A percentile compares a stretch with the other conserved stretches of the same genome.
Conservation (phyloP, 257 asterid genomes). For the Buddleja alternifolia region DNA sequence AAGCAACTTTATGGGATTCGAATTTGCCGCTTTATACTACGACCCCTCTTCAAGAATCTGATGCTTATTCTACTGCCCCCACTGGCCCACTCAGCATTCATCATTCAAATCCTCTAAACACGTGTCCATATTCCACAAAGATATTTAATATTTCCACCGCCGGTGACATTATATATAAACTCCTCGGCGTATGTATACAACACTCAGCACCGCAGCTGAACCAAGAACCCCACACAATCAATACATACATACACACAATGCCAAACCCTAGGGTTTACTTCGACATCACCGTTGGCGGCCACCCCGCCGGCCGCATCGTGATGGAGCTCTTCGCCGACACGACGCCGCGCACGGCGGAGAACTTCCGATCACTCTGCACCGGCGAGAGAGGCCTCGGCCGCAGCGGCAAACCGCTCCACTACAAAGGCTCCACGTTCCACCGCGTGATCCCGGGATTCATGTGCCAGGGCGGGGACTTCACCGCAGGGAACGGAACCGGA, state of each 20-base stretch:
- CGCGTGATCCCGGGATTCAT: conserved; percentile 37
- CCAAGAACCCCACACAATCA: neutral
- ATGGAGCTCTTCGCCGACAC: conserved; percentile 36
- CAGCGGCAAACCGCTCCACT: conserved; percentile 32
- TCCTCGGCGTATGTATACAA: neutral
- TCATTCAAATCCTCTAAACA: too few relatives aligned
- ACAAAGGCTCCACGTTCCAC: conserved; percentile 32
- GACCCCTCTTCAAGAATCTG: conserved; percentile 1
- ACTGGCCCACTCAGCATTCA: too few relatives aligned
- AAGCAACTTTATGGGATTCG: neutral
- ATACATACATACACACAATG: conserved; percentile 1
- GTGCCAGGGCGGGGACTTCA: conserved; percentile 45
- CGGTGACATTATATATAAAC: neutral
- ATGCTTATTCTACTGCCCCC: neutral
- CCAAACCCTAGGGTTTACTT: conserved; percentile 34
- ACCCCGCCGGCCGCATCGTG: conserved; percentile 28
- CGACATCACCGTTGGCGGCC: conserved; percentile 27
- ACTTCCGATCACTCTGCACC: conserved; percentile 36
- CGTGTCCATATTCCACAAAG: neutral
- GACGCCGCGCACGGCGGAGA: conserved; percentile 27
- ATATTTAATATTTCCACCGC: conserved; percentile 2
- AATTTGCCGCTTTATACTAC: too few relatives aligned
- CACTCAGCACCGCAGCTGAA: too few relatives aligned
- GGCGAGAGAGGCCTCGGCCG: conserved; percentile 32
- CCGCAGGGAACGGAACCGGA: conserved; percentile 34